These are phyloP conservation scores for Auricularia heimuer DNA, from an alignment of 768 basidiomycete species.

Conservation along the genomic window DNA sequence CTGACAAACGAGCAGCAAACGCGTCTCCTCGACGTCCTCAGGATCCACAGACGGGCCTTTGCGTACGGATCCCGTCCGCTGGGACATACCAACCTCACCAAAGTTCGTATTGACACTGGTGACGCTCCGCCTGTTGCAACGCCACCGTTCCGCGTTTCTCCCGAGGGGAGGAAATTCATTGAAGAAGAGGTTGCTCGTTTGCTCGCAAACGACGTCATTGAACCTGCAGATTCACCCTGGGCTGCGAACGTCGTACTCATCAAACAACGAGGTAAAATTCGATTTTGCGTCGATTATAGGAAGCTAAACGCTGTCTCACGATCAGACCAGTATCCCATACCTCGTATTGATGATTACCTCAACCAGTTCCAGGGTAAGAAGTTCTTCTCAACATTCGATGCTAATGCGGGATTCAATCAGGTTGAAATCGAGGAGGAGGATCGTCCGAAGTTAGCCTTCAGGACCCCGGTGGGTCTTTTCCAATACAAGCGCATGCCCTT, in stretches of 20 bases:
- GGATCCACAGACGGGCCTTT: no score
- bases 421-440: no score
- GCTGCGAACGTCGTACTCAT: slow-evolving; percentile 23
- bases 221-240: slow-evolving; percentile 32
- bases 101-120: no score
- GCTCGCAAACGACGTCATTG: slow-evolving; percentile 23
- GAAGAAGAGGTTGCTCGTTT: no score
- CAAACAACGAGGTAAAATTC: slow-evolving; percentile 25
- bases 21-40: no score
- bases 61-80: no score
- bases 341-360: slow-evolving; percentile 18
- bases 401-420: slow-evolving; percentile 29
- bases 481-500: slow-evolving; percentile 37
- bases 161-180: no score
- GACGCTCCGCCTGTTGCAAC: no score
- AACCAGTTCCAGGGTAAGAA: slow-evolving; percentile 23
- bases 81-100: no score
- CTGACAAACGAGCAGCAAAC: no score
- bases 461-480: slow-evolving; percentile 29
- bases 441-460: slow-evolving; percentile 28
- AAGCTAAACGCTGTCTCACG: slow-evolving; percentile 18
- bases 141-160: no score
- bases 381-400: slow-evolving; percentile 26
- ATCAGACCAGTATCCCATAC: slow-evolving; percentile 21
- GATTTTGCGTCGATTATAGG: slow-evolving; percentile 29